A percentile compares a stretch with the other conserved stretches of the same genome.
phyloP scores from a whole-genome alignment of 495 filamentous ascomycete species.

The Aspergillus homomorphus region DNA sequence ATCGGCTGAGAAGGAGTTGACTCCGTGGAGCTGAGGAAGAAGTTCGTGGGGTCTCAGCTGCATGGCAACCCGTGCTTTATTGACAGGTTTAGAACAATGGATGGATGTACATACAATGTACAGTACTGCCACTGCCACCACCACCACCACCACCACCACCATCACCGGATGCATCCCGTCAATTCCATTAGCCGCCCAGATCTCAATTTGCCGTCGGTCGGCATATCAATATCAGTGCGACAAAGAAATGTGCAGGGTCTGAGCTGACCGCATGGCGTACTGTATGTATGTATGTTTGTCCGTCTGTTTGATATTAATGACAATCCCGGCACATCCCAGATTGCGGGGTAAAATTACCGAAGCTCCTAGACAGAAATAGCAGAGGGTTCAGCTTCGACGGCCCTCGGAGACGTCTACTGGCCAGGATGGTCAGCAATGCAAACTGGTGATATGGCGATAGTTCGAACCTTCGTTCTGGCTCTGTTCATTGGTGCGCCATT shows the following conservation, averaged over 20 bases:
- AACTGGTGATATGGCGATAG: not conserved
- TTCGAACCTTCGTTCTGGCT: not conserved
- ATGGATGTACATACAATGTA: not conserved
- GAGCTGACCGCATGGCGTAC: not conserved
- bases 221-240: slow-evolving; percentile 7
- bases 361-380: not conserved
- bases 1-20: not conserved
- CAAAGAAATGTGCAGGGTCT: not conserved
- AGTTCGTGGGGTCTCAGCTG: slow-evolving; percentile 1
- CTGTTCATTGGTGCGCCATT: not conserved
- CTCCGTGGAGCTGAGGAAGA: not conserved
- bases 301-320: not conserved
- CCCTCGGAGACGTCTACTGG: slow-evolving; percentile 2
- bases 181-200: slow-evolving; percentile 9
- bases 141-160: slow-evolving; percentile 1
- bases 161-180: slow-evolving; percentile 9
- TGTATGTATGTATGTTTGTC: not conserved
- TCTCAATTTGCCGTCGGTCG: slow-evolving; percentile 15
- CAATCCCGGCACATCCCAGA: slow-evolving; percentile 8
- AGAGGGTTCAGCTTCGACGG: not conserved
- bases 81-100: not conserved
- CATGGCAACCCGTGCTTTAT: not conserved
- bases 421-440: not conserved
- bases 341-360: slow-evolving; percentile 18
- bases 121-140: not conserved